Conservation (phyloP, 163 green algal species). For the Volvox carteri region DNA sequence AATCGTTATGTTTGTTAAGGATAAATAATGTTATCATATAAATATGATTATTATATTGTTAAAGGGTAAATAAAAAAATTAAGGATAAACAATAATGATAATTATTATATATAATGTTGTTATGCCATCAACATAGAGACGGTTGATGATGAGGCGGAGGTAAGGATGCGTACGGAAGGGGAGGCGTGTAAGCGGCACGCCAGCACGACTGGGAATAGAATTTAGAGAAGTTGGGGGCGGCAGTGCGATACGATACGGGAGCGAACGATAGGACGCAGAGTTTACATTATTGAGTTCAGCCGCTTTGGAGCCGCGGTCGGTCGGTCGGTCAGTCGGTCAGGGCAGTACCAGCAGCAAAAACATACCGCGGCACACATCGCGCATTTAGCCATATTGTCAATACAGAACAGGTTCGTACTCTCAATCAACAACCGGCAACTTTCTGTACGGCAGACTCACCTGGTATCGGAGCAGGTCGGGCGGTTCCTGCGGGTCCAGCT, state of each 20-base stretch:
- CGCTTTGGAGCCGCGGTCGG: neutral
- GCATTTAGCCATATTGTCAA: neutral
- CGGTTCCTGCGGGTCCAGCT: constrained; percentile 61
- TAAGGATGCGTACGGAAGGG: no score
- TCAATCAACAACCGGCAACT: no score
- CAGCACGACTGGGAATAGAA: no score
- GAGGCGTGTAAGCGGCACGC: no score
- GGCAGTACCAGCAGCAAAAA: neutral
- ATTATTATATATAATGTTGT: neutral
- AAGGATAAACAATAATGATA: neutral
- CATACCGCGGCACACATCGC: no score
- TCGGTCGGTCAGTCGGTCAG: neutral
- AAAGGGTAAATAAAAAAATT: neutral
- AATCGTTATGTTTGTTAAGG: no score
- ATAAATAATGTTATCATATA: no score
- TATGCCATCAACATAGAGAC: no score
- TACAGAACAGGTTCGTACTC: neutral
- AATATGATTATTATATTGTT: neutral
- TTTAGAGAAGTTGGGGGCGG: no score
- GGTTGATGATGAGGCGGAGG: no score
- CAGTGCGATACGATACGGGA: no score
- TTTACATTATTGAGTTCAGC: neutral
- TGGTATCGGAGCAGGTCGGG: constrained; percentile 63
- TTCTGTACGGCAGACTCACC: no score
- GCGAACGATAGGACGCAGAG: neutral